phyloP scores from a whole-genome alignment of 2,329 filamentous ascomycete species.

The Fusarium irregulare region DNA sequence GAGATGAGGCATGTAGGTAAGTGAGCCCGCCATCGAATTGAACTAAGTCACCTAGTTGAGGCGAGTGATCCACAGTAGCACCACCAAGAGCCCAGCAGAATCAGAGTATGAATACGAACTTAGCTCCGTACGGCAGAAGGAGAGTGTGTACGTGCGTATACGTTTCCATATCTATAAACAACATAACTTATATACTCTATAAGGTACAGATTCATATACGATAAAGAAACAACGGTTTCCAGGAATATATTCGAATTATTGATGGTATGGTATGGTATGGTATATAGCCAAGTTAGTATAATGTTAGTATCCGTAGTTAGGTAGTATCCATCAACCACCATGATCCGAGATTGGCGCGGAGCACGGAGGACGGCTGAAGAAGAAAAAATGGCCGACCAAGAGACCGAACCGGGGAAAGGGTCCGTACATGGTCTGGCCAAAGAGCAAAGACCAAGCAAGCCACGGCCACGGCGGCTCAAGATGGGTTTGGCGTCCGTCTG shows the following conservation, averaged over 20 bases:
- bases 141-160: neutral
- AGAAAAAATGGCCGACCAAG: constrained; percentile 45
- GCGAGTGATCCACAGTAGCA: neutral
- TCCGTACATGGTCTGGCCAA: constrained; percentile 21
- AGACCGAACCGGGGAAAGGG: constrained; percentile 43
- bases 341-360: constrained; percentile 31
- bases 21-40: constrained; percentile 3
- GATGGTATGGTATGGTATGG: too few species aligned
- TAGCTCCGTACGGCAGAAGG: neutral
- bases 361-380: constrained; percentile 31
- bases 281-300: neutral
- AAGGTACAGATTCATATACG: neutral
- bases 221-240: neutral
- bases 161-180: neutral
- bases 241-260: neutral
- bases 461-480: constrained; percentile 36
- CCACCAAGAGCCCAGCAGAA: neutral
- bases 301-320: neutral
- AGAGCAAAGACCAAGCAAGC: constrained; percentile 15
- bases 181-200: neutral
- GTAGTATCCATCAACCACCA: constrained; percentile 22
- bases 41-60: neutral
- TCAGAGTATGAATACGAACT: neutral
- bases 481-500: constrained; percentile 39
- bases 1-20: neutral